These are phyloP conservation scores for Acanthamoeba sp. DNA, from an alignment of 208 protist genomes.

Conservation along the genomic window DNA sequence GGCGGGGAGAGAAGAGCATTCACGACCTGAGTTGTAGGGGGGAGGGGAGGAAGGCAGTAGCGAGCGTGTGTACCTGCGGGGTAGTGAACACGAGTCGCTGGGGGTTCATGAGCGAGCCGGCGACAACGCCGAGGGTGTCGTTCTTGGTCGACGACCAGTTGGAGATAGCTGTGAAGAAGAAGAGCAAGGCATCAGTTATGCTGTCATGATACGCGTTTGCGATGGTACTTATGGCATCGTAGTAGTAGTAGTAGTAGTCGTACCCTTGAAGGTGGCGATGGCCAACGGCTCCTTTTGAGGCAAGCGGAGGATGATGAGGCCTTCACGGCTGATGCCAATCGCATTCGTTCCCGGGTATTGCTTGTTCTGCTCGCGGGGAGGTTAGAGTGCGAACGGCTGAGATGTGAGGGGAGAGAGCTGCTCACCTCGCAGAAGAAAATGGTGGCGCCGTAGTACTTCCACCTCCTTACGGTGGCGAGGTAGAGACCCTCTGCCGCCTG, in stretches of 20 bases:
- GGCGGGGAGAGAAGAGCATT: neutral
- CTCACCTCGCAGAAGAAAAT: constrained; percentile 63
- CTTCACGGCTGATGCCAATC: constrained; percentile 4
- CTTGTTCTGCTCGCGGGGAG: constrained; percentile 1
- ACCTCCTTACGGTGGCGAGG: constrained; percentile 50
- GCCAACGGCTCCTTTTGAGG: constrained; percentile 48
- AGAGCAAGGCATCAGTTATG: too few relatives aligned
- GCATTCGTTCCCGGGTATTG: constrained; percentile 10
- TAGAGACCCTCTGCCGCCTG: constrained; percentile 7
- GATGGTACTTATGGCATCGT: too few relatives aligned
- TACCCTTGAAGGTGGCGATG: constrained; percentile 48
- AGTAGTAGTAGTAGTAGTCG: too few relatives aligned
- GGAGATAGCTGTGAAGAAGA: constrained; percentile 3
- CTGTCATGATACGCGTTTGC: too few relatives aligned
- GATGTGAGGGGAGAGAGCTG: neutral
- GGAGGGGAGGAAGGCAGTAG: neutral
- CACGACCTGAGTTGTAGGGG: neutral
- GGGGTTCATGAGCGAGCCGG: constrained; percentile 54
- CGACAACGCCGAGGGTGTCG: constrained; percentile 17
- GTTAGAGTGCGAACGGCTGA: neutral
- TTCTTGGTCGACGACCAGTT: constrained; percentile 45
- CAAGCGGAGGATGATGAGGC: constrained; percentile 56
- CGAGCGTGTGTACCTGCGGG: neutral
- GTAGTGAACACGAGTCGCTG: constrained; percentile 43
- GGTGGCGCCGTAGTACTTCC: constrained; percentile 51